Percentiles rank a stretch among this genome's conserved stretches.
These are phyloP conservation scores for Solanum chiquidenum DNA, from an alignment of 257 asterid genomes.

Conservation along the genomic window DNA sequence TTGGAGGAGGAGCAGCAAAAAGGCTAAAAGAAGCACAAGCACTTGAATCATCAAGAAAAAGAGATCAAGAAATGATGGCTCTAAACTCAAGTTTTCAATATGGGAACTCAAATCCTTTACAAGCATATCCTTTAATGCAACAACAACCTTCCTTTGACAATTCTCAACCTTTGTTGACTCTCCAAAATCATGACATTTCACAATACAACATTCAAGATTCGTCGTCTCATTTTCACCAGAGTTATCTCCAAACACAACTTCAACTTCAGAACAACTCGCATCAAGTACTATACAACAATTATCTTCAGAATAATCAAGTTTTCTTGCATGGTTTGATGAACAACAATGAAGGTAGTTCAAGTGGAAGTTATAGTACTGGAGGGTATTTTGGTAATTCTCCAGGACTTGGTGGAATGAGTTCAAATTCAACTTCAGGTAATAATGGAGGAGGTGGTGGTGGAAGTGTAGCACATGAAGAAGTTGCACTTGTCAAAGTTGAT, in stretches of 20 bases:
- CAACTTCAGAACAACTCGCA: conserved; percentile 27
- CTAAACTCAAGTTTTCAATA: conserved; percentile 41
- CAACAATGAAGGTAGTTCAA: conserved; percentile 31
- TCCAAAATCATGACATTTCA: conserved; percentile 45
- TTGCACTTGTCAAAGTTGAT: conserved; percentile 60
- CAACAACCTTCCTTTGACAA: conserved; percentile 23
- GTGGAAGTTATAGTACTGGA: conserved; percentile 32
- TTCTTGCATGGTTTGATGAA: conserved; percentile 50
- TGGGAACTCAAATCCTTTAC: conserved; percentile 26
- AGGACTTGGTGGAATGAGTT: conserved; percentile 26
- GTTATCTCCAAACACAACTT: conserved; percentile 51
- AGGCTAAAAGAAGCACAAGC: conserved; percentile 83
- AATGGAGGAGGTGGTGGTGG: conserved; percentile 28
- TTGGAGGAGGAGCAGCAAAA: conserved; percentile 84
- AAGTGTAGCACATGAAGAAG: conserved; percentile 26
- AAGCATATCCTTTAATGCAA: conserved; percentile 36
- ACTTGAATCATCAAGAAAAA: conserved; percentile 51
- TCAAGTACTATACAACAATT: conserved; percentile 20
- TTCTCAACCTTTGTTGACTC: conserved; percentile 35
- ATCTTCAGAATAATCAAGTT: conserved; percentile 37
- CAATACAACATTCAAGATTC: conserved; percentile 17
- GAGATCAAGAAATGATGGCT: conserved; percentile 48
- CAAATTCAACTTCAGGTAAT: conserved; percentile 19
- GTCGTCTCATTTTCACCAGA: conserved; percentile 22
- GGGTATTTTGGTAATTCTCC: conserved; percentile 33